Evolutionary conservation across 1,139 yeast genomes (phyloP), one percentile per base, ranked within the genome.

Genomic region (Blastobotrys aristatus): DNA sequence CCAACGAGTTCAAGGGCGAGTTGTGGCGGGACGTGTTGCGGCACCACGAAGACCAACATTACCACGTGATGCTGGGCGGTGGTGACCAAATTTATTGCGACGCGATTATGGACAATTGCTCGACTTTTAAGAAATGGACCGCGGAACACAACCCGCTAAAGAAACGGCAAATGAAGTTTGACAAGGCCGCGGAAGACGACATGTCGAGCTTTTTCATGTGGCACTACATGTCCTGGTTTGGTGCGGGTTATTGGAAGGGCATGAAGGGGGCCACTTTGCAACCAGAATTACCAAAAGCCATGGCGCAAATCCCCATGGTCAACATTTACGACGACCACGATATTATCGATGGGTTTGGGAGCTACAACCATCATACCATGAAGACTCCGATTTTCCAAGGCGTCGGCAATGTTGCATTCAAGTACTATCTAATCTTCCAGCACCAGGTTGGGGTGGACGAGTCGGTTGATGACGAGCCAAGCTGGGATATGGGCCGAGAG

Each of bases 61-160:
- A 86, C 68, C 97, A 92, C 63, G 97, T 88, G 4, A 89, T 90
- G 95, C 72, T 90, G 37, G 97, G 97, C 18, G 97, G 97, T 43
- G 98, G 98, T 30, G 98, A 92, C 65, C 98, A 92, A 68, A 76
- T 92, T 46, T 92, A 92, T 65, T 81, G 90, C 49, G 97, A 92
- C 66, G 74, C 89, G 2, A 80, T 92, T 56, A 85, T 83, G 62
- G 59, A 56, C 24, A 58, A 76, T 32, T 73, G 79, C 37, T 79
- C 84, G 4, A 53, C 55, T 22, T 55, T 60, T 56, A 68, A 74
- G 52, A 65, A 77, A 36, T 90, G 97, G 97, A 66, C 80, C 38
- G 62, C 69, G 29, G 79, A 76, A 53, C 71, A 69, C 39, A 76
- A 75, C 54, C 70, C 76, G 34, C 51, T 71, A 55, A 72, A 71